These are phyloP conservation scores for Yarrowia phangngaensis DNA, from an alignment of 805 yeast genomes.

Conservation along the genomic window DNA sequence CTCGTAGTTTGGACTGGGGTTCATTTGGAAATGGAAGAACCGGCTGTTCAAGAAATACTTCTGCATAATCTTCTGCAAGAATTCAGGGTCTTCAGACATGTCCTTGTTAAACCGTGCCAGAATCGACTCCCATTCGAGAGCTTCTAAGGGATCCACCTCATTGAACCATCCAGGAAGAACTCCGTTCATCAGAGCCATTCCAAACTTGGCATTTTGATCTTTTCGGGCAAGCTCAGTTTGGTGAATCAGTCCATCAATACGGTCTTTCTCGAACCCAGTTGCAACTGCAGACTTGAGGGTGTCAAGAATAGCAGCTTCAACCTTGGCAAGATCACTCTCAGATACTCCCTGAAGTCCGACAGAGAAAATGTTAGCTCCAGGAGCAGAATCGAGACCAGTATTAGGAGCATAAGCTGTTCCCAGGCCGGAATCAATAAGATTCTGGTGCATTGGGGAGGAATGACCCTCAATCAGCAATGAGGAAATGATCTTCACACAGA, in stretches of 20 bases:
- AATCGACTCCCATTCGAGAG: slow-evolving; percentile 60
- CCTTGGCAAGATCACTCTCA: slow-evolving; percentile 43
- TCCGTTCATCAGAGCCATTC: slow-evolving; percentile 68
- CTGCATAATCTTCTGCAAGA: slow-evolving; percentile 60
- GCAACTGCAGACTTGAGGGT: slow-evolving; percentile 47
- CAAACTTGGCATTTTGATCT: slow-evolving; percentile 87
- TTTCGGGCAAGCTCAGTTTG: slow-evolving; percentile 80
- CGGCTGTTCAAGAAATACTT: slow-evolving; percentile 53
- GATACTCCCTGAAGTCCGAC: slow-evolving; percentile 79
- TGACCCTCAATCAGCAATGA: slow-evolving; percentile 83
- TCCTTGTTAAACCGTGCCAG: slow-evolving; percentile 60
- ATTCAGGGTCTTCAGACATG: slow-evolving; percentile 49
- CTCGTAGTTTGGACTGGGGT: slow-evolving; percentile 59
- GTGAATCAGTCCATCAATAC: slow-evolving; percentile 82
- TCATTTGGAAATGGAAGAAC: slow-evolving; percentile 69
- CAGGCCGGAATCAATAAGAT: slow-evolving; percentile 75
- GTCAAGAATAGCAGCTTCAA: slow-evolving; percentile 48
- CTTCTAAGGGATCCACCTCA: slow-evolving; percentile 67
- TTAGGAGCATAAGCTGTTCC: slow-evolving; percentile 86
- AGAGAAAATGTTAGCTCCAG: slow-evolving; percentile 72
- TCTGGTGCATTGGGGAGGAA: slow-evolving; percentile 82
- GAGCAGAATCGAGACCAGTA: slow-evolving; percentile 79
- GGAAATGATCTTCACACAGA: slow-evolving; percentile 66
- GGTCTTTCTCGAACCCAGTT: slow-evolving; percentile 49
- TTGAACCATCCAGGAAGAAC: slow-evolving; percentile 85